phyloP scores from a whole-genome alignment of 176 grass and related monocot species.

The Echinochloa phyllopogon region DNA sequence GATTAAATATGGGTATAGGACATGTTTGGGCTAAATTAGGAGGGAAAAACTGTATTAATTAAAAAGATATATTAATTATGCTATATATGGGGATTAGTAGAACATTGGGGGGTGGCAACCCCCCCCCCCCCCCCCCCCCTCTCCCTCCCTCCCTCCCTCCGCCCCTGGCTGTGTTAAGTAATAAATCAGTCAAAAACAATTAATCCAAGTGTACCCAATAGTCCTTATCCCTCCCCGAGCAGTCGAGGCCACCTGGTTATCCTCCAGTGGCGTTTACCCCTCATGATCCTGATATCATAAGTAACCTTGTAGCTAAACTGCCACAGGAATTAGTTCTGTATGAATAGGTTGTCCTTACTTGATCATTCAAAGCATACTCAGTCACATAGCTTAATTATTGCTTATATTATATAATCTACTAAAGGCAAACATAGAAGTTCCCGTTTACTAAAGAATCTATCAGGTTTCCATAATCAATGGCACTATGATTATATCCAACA shows the following conservation, averaged over 20 bases:
- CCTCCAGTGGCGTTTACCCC: neutral
- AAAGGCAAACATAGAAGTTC: neutral
- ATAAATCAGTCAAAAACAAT: neutral
- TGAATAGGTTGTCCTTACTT: neutral
- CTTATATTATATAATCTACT: neutral
- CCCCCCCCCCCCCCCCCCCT: too few species aligned
- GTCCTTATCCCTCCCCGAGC: neutral
- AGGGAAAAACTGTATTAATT: too few species aligned
- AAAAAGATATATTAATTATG: too few species aligned
- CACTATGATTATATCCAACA: conserved; percentile 22
- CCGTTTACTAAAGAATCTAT: neutral
- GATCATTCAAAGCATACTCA: neutral
- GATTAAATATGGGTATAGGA: too few species aligned
- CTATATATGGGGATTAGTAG: too few species aligned
- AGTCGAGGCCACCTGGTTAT: neutral
- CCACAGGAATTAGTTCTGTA: neutral
- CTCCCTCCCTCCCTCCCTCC: too few species aligned
- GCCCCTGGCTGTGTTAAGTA: too few species aligned
- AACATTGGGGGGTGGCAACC: too few species aligned
- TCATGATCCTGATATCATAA: neutral
- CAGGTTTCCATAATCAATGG: neutral
- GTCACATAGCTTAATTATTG: neutral
- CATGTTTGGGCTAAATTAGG: too few species aligned
- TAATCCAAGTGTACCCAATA: neutral
- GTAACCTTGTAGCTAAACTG: neutral